Conservation (phyloP, 805 yeast genomes). For the Candida alai region DNA sequence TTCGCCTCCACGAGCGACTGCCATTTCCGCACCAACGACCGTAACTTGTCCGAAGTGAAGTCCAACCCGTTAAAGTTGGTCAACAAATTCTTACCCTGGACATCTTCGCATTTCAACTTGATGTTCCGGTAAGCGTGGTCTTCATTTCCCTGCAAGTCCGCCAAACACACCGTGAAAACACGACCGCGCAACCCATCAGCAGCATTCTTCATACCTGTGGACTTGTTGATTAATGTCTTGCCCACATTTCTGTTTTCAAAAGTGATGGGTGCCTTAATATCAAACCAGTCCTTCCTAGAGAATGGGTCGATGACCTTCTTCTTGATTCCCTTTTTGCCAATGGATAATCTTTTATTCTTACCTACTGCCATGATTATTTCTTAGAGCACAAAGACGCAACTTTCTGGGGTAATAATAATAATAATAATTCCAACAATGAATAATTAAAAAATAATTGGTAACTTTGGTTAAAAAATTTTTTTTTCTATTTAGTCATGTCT, state of each 20-base stretch:
- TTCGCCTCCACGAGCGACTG: conserved; percentile 97
- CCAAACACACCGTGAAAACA: conserved; percentile 90
- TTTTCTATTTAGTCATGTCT: too few relatives aligned
- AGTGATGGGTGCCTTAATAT: conserved; percentile 97
- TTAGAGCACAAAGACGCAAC: background rate
- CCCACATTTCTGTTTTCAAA: conserved; percentile 98
- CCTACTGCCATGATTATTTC: conserved; percentile 48
- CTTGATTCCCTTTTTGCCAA: conserved; percentile 96
- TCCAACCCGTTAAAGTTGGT: conserved; percentile 99
- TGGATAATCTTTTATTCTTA: conserved; percentile 64
- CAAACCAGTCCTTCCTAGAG: conserved; percentile 99
- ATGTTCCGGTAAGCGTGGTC: conserved; percentile 98
- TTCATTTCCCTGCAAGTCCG: conserved; percentile 98
- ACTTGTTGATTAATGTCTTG: conserved; percentile 96
- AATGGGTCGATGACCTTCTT: conserved; percentile 99
- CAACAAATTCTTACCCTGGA: conserved; percentile 96
- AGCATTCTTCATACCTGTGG: conserved; percentile 97
- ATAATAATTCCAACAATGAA: too few relatives aligned
- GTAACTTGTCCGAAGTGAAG: conserved; percentile 96
- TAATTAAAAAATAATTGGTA: too few relatives aligned
- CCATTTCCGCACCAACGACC: conserved; percentile 98
- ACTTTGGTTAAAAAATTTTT: too few relatives aligned
- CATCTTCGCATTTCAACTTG: conserved; percentile 97
- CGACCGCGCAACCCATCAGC: conserved; percentile 98
- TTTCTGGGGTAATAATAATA: background rate